phyloP scores from a whole-genome alignment of 2,329 filamentous ascomycete species.

The Stagonosporopsis tanaceti region DNA sequence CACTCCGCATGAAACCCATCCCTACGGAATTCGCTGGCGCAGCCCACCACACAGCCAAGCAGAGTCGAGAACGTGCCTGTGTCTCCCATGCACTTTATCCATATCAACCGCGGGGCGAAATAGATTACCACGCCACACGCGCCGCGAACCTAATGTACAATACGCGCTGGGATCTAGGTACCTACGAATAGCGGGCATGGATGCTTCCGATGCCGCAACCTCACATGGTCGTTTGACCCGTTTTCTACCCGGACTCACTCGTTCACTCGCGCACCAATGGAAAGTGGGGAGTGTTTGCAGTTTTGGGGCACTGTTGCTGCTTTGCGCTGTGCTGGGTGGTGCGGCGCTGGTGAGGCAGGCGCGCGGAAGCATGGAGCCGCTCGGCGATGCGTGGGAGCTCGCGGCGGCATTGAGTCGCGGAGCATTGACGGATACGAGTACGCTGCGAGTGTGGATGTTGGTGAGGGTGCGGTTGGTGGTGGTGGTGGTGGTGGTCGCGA shows the following conservation, averaged over 20 bases:
- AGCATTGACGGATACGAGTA: too few species aligned
- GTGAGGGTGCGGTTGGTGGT: too few species aligned
- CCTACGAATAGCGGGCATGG: not conserved
- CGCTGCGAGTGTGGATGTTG: not conserved
- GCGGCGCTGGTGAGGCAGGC: not conserved
- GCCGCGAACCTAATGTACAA: slow-evolving; percentile 2
- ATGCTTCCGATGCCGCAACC: not conserved
- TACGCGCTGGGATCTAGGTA: too few species aligned
- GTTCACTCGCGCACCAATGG: too few species aligned
- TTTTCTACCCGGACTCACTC: too few species aligned
- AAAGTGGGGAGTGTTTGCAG: not conserved
- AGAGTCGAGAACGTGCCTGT: slow-evolving; percentile 6
- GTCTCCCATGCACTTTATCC: slow-evolving; percentile 34
- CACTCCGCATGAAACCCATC: too few species aligned
- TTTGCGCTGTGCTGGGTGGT: not conserved
- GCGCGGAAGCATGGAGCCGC: not conserved
- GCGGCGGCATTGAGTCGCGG: too few species aligned
- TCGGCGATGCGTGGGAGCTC: not conserved
- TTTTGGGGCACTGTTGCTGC: not conserved
- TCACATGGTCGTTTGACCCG: not conserved
- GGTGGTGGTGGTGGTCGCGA: not conserved
- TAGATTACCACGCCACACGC: slow-evolving; percentile 19
- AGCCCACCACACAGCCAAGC: slow-evolving; percentile 2
- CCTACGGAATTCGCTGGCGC: not conserved
- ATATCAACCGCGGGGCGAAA: slow-evolving; percentile 42